These are phyloP conservation scores for Penicillium lagena DNA, from an alignment of 495 filamentous ascomycete genomes.

Conservation along the genomic window DNA sequence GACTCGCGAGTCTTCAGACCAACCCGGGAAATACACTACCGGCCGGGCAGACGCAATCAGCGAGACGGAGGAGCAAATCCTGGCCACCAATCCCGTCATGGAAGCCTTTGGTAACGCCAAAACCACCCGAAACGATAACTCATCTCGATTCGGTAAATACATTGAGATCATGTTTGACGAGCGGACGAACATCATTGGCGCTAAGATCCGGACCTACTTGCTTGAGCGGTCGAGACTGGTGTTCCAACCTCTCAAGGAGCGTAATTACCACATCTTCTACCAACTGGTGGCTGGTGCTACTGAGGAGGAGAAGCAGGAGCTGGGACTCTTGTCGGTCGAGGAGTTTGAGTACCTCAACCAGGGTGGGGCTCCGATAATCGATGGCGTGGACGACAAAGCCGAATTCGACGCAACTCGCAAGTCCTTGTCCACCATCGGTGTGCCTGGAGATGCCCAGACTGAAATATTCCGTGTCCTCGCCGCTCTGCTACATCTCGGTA, in stretches of 20 bases:
- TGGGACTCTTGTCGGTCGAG: constrained; percentile 72
- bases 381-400: constrained; percentile 90
- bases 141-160: constrained; percentile 97
- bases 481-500: constrained; percentile 89
- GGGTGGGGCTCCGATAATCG: constrained; percentile 82
- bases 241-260: constrained; percentile 95
- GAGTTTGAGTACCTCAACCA: constrained; percentile 97
- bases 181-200: constrained; percentile 92
- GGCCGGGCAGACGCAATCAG: constrained; percentile 85
- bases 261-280: constrained; percentile 99
- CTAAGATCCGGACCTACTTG: constrained; percentile 92
- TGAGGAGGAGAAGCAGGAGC: constrained; percentile 72
- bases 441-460: constrained; percentile 62
- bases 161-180: constrained; percentile 99
- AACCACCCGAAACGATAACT: constrained; percentile 98
- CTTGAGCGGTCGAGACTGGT: constrained; percentile 93
- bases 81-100: constrained; percentile 99
- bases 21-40: constrained; percentile 70
- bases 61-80: constrained; percentile 95
- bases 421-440: constrained; percentile 83
- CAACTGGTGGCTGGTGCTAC: constrained; percentile 91
- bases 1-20: constrained; percentile 89
- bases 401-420: constrained; percentile 86
- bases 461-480: constrained; percentile 90
- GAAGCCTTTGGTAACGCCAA: constrained; percentile 99